These are phyloP conservation scores for Moricandia moricandioides DNA, from an alignment of 345 rosid genomes.

Conservation along the genomic window DNA sequence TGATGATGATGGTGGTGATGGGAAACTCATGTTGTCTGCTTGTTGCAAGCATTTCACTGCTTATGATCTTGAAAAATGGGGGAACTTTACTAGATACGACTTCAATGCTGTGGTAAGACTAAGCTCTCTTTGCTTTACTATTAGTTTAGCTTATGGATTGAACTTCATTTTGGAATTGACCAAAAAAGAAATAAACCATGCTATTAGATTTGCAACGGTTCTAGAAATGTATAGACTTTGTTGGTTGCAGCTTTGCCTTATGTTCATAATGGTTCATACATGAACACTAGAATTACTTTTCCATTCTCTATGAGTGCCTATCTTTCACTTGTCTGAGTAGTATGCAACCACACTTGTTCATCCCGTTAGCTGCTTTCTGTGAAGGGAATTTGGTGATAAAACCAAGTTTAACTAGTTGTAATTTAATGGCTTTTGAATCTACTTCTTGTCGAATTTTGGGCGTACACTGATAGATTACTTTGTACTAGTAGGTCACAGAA, in stretches of 20 bases:
- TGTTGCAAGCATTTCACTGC: constrained; percentile 94
- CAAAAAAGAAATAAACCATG: not conserved
- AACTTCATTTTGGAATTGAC: not conserved
- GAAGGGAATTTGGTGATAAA: not conserved
- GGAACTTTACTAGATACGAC: constrained; percentile 64
- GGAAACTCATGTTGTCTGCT: constrained; percentile 75
- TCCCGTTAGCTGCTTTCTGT: not conserved
- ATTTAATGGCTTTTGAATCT: not conserved
- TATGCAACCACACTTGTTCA: not conserved
- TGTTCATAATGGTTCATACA: not conserved
- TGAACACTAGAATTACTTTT: not conserved
- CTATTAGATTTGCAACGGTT: not conserved
- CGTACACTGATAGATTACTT: constrained; percentile 4
- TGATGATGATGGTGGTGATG: constrained; percentile 33
- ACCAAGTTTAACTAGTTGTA: not conserved
- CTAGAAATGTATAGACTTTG: not conserved
- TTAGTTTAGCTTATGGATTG: not conserved
- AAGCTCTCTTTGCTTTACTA: not conserved
- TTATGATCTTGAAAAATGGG: constrained; percentile 90
- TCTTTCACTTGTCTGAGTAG: not conserved
- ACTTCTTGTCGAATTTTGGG: not conserved
- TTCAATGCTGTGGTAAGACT: constrained; percentile 81
- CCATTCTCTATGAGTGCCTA: not conserved
- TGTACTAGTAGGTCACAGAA: constrained; percentile 59
- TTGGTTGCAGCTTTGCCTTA: not conserved